Percentiles rank a stretch among this genome's conserved stretches.
Conservation (phyloP, 257 asterid species). For the Capsicum baccatum region DNA sequence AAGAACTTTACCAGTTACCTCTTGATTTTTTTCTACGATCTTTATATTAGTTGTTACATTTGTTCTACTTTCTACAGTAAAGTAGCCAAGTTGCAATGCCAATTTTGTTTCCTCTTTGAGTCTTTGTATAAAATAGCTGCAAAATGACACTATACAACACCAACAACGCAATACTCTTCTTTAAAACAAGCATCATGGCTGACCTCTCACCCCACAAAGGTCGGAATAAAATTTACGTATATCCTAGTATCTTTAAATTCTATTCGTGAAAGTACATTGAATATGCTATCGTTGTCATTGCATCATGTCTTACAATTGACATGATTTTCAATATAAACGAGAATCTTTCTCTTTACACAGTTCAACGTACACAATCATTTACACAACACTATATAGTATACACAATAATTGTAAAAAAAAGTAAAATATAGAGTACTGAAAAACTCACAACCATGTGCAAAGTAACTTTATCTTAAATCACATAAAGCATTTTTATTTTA, state of each 20-base stretch:
- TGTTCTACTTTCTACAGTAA: neutral
- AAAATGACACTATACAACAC: too few species aligned
- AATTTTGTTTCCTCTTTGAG: neutral
- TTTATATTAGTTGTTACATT: too few species aligned
- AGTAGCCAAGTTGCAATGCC: neutral
- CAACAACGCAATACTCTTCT: too few species aligned
- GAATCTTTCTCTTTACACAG: neutral
- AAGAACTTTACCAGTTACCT: too few species aligned
- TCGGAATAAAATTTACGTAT: too few species aligned
- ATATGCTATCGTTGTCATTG: too few species aligned
- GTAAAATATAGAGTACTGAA: neutral
- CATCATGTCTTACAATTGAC: neutral
- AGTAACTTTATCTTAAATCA: neutral
- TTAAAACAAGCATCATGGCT: too few species aligned
- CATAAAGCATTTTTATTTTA: neutral
- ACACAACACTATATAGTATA: neutral
- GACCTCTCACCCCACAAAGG: neutral
- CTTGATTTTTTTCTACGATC: too few species aligned
- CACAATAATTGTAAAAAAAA: neutral
- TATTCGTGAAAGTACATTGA: too few species aligned
- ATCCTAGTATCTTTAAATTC: too few species aligned
- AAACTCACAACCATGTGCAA: neutral
- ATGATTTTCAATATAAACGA: neutral
- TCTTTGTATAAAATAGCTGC: neutral
- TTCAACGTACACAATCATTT: neutral